phyloP scores from a whole-genome alignment of 805 yeast species.

The Candida ovalis region DNA sequence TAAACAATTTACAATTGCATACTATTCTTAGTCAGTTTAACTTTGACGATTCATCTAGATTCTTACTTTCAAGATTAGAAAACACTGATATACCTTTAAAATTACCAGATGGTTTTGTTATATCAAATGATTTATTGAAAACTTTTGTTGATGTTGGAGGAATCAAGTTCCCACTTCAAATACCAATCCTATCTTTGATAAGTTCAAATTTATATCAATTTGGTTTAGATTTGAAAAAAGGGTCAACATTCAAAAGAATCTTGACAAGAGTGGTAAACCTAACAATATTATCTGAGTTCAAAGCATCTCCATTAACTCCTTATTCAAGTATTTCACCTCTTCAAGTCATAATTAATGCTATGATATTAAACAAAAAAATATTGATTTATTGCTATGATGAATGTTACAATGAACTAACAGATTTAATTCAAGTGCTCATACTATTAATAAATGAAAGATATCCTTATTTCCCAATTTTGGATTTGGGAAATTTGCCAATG shows the following conservation, averaged over 20 bases:
- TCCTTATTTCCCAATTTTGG: constrained; percentile 47
- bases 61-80: constrained; percentile 21
- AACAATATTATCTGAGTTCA: constrained; percentile 3
- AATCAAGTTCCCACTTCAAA: constrained; percentile 28
- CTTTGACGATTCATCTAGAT: constrained; percentile 15
- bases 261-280: constrained; percentile 10
- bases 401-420: constrained; percentile 44
- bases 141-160: constrained; percentile 19
- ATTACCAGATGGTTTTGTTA: constrained; percentile 11
- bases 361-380: constrained; percentile 45
- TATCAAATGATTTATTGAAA: constrained; percentile 19
- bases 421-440: constrained; percentile 38
- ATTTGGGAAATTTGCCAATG: constrained; percentile 53
- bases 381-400: constrained; percentile 37
- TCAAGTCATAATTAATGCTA: constrained; percentile 43
- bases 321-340: constrained; percentile 26
- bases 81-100: constrained; percentile 9
- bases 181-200: constrained; percentile 26
- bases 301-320: constrained; percentile 15
- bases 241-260: constrained; percentile 19
- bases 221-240: constrained; percentile 32
- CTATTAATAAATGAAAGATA: constrained; percentile 33
- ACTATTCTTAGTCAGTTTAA: constrained; percentile 22
- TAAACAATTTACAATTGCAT: constrained; percentile 25
- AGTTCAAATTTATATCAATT: constrained; percentile 24